Evolutionary conservation across 2,329 filamentous ascomycete species (phyloP).

Genomic region (Diaporthe citriasiana): DNA sequence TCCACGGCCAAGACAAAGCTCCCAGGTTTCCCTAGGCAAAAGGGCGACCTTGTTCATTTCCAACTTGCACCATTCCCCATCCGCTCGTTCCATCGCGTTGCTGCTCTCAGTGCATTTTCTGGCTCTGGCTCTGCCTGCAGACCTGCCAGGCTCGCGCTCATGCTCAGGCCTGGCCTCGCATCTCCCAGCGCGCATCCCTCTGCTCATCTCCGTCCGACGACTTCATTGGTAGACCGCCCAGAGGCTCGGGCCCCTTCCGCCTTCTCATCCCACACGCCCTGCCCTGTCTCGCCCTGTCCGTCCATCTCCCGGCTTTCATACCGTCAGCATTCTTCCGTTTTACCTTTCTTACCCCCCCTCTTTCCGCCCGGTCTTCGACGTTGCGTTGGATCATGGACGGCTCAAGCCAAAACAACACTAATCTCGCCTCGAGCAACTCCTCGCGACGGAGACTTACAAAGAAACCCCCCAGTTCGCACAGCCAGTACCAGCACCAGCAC

Average conservation of each 20-base stretch:
- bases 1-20: conserved; percentile 36
- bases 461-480: conserved; percentile 66
- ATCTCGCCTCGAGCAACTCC: conserved; percentile 60
- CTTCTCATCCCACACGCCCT: conserved; percentile 37
- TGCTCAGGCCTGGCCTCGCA: conserved; percentile 28
- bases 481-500: conserved; percentile 60
- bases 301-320: conserved; percentile 40
- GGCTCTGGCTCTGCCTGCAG: conserved; percentile 23
- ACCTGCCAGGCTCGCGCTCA: conserved; percentile 32
- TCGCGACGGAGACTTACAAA: conserved; percentile 75
- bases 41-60: conserved; percentile 29
- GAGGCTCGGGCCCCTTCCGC: conserved; percentile 39
- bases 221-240: conserved; percentile 36
- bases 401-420: conserved; percentile 54
- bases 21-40: conserved; percentile 26
- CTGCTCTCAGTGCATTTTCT: conserved; percentile 29
- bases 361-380: conserved; percentile 35
- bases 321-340: conserved; percentile 43
- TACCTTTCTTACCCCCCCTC: conserved; percentile 35
- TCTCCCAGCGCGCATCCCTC: conserved; percentile 27
- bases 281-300: conserved; percentile 36
- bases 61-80: conserved; percentile 34
- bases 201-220: conserved; percentile 31
- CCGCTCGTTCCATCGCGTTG: conserved; percentile 25
- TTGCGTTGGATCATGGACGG: conserved; percentile 60